phyloP scores from a whole-genome alignment of 768 basidiomycete genomes.

The Termitomyces titanicus region DNA sequence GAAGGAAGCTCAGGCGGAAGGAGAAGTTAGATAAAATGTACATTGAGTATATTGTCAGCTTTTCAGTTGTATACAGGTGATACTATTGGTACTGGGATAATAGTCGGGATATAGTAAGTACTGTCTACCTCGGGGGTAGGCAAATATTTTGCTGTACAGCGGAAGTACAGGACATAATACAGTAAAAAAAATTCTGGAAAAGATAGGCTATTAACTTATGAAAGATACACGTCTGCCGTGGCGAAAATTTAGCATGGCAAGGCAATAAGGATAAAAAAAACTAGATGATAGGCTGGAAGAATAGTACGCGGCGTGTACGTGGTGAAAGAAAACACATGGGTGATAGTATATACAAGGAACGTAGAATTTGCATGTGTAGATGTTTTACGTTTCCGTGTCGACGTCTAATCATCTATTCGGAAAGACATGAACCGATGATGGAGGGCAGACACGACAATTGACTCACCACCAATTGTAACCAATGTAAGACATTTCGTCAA shows the following conservation, averaged over 20 bases:
- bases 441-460: neutral
- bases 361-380: neutral
- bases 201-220: neutral
- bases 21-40: neutral
- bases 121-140: neutral
- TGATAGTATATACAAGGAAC: constrained; percentile 1
- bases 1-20: neutral
- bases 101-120: constrained; percentile 3
- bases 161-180: neutral
- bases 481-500: constrained; percentile 2
- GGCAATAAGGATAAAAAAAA: constrained; percentile 3
- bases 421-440: neutral
- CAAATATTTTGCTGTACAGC: constrained; percentile 4
- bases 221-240: neutral
- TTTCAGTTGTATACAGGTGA: neutral
- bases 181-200: neutral
- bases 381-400: neutral
- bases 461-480: constrained; percentile 9
- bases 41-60: neutral
- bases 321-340: neutral
- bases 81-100: constrained; percentile 1
- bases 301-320: neutral
- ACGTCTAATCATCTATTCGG: neutral
- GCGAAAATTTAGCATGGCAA: neutral
- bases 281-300: neutral